Evolutionary conservation across 2,329 filamentous ascomycete genomes (phyloP).

Genomic region (Nothophoma quercina): DNA sequence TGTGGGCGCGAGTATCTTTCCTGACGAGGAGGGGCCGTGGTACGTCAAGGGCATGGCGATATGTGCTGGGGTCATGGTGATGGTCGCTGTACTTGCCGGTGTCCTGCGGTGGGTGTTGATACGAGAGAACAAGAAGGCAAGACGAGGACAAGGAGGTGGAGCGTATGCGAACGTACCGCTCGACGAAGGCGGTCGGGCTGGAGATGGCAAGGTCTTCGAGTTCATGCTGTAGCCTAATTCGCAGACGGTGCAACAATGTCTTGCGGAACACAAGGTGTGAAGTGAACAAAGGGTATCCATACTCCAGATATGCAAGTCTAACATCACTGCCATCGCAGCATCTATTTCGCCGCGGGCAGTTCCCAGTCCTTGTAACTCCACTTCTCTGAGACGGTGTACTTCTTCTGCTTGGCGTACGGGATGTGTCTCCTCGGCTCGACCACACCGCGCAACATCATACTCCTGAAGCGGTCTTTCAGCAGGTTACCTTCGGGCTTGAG

Average conservation of each 20-base stretch:
- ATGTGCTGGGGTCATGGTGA: slow-evolving; percentile 60
- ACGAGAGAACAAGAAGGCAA: slow-evolving; percentile 35
- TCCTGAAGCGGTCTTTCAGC: slow-evolving; percentile 89
- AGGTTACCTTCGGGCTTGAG: slow-evolving; percentile 94
- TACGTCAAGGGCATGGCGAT: slow-evolving; percentile 60
- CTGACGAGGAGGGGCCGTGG: slow-evolving; percentile 57
- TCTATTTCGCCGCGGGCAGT: slow-evolving; percentile 47
- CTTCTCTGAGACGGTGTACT: slow-evolving; percentile 86
- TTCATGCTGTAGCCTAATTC: slow-evolving; percentile 40
- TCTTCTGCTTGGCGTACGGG: slow-evolving; percentile 82
- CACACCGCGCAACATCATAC: slow-evolving; percentile 85
- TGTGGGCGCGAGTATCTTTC: slow-evolving; percentile 63
- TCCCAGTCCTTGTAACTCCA: slow-evolving; percentile 97
- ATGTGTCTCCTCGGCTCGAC: slow-evolving; percentile 82
- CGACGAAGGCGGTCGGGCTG: slow-evolving; percentile 27
- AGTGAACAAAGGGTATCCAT: neutral
- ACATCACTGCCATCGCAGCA: neutral
- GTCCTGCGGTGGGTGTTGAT: slow-evolving; percentile 52
- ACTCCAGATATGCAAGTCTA: neutral
- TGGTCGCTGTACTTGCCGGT: slow-evolving; percentile 54
- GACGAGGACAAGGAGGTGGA: slow-evolving; percentile 11
- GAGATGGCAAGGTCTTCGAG: slow-evolving; percentile 30
- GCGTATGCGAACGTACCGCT: slow-evolving; percentile 40
- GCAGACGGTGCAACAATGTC: no score
- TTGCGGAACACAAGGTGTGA: neutral